A percentile compares a stretch with the other conserved stretches of the same genome.
Evolutionary conservation across 169 alveolate genomes (phyloP).

Genomic region (Prorocentrum cordatum): DNA sequence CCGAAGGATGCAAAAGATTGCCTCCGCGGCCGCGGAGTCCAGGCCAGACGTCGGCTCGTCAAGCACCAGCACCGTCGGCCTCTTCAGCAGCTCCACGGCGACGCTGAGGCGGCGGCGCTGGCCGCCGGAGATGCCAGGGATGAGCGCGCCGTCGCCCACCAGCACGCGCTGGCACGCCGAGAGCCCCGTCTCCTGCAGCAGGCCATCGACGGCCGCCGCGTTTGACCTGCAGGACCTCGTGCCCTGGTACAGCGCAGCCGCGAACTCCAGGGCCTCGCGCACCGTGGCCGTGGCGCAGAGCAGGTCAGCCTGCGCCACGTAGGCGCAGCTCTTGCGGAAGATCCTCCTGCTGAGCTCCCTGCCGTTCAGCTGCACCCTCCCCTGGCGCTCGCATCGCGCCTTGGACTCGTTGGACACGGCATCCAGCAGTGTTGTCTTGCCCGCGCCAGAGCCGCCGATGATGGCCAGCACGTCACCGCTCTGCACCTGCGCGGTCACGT

Average conservation of each 20-base stretch:
- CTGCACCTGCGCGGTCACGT: constrained; percentile 50
- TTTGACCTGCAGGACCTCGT: no score
- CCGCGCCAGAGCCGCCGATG: constrained; percentile 56
- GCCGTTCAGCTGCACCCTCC: constrained; percentile 34
- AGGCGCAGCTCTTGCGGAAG: constrained; percentile 42
- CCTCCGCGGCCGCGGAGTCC: constrained; percentile 54
- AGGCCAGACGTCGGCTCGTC: constrained; percentile 48
- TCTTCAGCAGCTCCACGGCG: constrained; percentile 42
- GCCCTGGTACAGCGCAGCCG: constrained; percentile 55
- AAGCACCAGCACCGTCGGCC: constrained; percentile 28
- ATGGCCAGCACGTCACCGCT: constrained; percentile 54
- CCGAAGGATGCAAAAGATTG: neutral
- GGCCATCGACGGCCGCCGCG: no score
- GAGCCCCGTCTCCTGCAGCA: neutral
- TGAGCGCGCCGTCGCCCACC: constrained; percentile 36
- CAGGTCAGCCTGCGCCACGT: constrained; percentile 45
- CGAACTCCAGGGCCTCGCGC: constrained; percentile 20
- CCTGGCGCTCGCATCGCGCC: neutral
- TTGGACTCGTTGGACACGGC: neutral
- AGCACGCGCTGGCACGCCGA: neutral
- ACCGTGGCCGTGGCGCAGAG: constrained; percentile 31
- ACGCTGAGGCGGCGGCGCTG: neutral
- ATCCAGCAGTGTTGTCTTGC: constrained; percentile 42
- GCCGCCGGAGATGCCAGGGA: neutral
- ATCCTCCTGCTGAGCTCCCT: neutral